phyloP scores from a whole-genome alignment of 2,329 filamentous ascomycete species.

The Boeremia lycopersici region DNA sequence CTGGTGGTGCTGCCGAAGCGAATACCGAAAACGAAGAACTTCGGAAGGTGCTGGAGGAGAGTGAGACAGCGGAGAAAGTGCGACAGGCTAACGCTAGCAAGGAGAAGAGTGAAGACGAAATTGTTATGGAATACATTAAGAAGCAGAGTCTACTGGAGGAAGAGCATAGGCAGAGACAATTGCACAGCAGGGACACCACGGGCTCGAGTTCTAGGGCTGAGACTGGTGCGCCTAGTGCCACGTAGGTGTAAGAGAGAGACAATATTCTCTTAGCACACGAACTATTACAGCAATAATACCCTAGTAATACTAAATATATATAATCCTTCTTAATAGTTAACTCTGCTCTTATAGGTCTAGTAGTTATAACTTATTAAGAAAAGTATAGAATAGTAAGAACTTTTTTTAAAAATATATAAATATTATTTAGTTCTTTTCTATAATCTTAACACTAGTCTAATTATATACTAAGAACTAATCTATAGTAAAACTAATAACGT shows the following conservation, averaged over 20 bases:
- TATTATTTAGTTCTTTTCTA: no score
- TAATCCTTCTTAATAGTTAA: no score
- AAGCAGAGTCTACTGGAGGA: constrained; percentile 74
- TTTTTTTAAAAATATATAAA: no score
- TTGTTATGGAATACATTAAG: constrained; percentile 77
- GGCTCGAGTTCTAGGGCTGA: constrained; percentile 13
- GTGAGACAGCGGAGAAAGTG: constrained; percentile 38
- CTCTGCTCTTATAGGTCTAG: no score
- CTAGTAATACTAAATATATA: neutral
- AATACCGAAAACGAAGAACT: constrained; percentile 30
- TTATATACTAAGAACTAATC: no score
- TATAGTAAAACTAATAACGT: no score
- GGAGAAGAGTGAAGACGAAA: constrained; percentile 68
- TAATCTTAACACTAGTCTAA: no score
- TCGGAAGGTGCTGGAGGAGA: constrained; percentile 36
- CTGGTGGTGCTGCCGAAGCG: neutral
- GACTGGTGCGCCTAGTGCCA: neutral
- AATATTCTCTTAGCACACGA: neutral
- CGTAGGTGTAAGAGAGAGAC: neutral
- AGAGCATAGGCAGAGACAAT: constrained; percentile 21
- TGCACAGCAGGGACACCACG: constrained; percentile 8
- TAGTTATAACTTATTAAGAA: no score
- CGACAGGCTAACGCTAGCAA: constrained; percentile 50
- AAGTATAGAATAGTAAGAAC: no score
- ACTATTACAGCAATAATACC: neutral